Conservation (phyloP, 2,329 filamentous ascomycete species). For the Fusarium fracticaudum region DNA sequence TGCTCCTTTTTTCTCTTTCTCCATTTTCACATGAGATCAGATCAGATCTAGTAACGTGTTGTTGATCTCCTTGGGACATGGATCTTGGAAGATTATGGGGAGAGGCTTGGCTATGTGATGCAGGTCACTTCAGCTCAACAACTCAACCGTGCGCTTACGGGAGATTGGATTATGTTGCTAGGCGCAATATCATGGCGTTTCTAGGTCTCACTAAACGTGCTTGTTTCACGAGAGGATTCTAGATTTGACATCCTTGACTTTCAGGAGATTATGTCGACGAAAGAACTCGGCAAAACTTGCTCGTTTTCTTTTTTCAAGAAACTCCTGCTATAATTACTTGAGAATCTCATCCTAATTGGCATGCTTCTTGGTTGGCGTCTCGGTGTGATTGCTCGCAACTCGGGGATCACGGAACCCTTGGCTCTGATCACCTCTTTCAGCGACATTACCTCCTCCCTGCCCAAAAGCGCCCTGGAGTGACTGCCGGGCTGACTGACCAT, state of each 20-base stretch:
- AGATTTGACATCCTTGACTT: neutral
- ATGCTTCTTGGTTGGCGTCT: slow-evolving; percentile 16
- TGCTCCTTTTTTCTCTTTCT: neutral
- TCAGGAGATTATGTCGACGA: neutral
- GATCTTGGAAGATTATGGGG: neutral
- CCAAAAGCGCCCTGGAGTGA: slow-evolving; percentile 11
- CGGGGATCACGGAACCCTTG: slow-evolving; percentile 18
- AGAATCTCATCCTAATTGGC: slow-evolving; percentile 1
- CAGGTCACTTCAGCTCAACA: slow-evolving; percentile 16
- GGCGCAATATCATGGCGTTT: neutral
- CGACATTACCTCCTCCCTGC: slow-evolving; percentile 16
- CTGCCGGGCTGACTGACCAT: neutral
- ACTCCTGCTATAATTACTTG: slow-evolving; percentile 15
- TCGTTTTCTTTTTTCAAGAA: neutral
- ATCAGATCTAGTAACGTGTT: neutral
- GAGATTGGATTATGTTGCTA: slow-evolving; percentile 23
- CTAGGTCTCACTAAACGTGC: neutral
- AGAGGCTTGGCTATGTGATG: neutral
- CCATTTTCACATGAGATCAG: neutral
- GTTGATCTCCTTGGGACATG: neutral
- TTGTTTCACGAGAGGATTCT: neutral
- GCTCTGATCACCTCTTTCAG: slow-evolving; percentile 12
- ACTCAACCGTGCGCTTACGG: slow-evolving; percentile 10
- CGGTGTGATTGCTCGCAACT: slow-evolving; percentile 29
- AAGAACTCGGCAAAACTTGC: neutral